Evolutionary conservation across 306 rosid genomes (phyloP).

Genomic region (Dryas octopetala): DNA sequence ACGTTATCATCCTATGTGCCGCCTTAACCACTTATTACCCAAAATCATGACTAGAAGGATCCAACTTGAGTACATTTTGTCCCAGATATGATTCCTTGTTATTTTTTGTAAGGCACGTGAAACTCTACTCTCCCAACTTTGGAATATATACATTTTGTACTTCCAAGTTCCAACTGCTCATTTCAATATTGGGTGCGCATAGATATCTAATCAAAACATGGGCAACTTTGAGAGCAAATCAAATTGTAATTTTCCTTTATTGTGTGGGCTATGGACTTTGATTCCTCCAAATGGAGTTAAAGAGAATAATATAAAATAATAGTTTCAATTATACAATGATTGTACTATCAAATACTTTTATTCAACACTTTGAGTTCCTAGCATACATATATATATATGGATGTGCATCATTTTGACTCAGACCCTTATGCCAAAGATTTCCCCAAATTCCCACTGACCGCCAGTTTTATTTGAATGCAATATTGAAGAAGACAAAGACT

Average conservation of each 20-base stretch:
- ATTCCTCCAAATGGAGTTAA: not conserved
- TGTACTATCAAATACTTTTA: constrained; percentile 9
- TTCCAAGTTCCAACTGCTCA: not conserved
- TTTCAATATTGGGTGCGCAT: constrained; percentile 10
- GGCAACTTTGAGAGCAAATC: constrained; percentile 11
- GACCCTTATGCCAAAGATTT: constrained; percentile 13
- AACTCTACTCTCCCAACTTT: not conserved
- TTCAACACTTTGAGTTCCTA: constrained; percentile 10
- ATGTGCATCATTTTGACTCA: constrained; percentile 19
- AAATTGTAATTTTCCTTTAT: constrained; percentile 5
- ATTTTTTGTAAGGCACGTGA: constrained; percentile 16
- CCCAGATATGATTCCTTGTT: not conserved
- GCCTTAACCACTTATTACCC: not conserved
- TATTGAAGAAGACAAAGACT: not conserved
- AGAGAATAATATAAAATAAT: not conserved
- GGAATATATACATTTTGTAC: not conserved
- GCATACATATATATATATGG: not conserved
- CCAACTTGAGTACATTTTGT: not conserved
- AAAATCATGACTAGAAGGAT: too few species aligned
- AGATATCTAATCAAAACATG: constrained; percentile 16
- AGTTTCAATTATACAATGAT: constrained; percentile 26
- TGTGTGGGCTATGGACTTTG: constrained; percentile 6
- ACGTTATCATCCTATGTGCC: not conserved
- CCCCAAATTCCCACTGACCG: constrained; percentile 9
- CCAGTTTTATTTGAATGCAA: constrained; percentile 1